phyloP scores from a whole-genome alignment of 2,329 filamentous ascomycete species.

The Colletotrichum acutatum region DNA sequence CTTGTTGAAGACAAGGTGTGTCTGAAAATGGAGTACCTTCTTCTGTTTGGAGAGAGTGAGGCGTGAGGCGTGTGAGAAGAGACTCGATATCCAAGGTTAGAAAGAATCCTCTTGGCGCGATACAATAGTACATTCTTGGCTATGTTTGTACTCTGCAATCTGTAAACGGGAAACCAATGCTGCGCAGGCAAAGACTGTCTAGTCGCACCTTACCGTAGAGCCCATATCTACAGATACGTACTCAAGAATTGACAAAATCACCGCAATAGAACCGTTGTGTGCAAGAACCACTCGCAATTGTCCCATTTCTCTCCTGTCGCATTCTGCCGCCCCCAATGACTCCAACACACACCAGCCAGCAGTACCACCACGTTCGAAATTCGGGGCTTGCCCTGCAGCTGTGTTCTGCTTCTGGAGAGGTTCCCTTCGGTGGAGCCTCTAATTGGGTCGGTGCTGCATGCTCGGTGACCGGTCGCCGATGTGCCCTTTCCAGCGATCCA shows the following conservation, averaged over 20 bases:
- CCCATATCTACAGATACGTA: too few relatives aligned
- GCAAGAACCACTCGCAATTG: background rate
- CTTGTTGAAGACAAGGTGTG: background rate
- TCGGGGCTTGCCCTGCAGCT: conserved; percentile 11
- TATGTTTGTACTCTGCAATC: background rate
- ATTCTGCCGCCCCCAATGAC: background rate
- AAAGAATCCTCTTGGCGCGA: background rate
- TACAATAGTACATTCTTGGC: background rate
- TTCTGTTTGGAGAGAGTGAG: background rate
- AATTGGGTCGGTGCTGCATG: conserved; percentile 29
- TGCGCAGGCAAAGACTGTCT: background rate
- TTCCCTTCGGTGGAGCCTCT: conserved; percentile 25
- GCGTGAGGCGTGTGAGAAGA: conserved; percentile 12
- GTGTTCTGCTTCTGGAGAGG: conserved; percentile 5
- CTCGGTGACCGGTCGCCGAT: conserved; percentile 33
- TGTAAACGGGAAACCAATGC: background rate
- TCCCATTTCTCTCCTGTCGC: background rate
- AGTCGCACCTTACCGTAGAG: background rate
- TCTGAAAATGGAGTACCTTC: background rate
- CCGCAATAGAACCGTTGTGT: too few relatives aligned
- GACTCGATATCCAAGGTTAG: background rate
- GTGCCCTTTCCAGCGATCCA: background rate
- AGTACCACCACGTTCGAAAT: background rate
- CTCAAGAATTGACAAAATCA: too few relatives aligned
- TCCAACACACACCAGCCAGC: background rate